These are phyloP conservation scores for Sanguinoderma infundibulare DNA, from an alignment of 1,284 basidiomycete genomes.

Conservation along the genomic window DNA sequence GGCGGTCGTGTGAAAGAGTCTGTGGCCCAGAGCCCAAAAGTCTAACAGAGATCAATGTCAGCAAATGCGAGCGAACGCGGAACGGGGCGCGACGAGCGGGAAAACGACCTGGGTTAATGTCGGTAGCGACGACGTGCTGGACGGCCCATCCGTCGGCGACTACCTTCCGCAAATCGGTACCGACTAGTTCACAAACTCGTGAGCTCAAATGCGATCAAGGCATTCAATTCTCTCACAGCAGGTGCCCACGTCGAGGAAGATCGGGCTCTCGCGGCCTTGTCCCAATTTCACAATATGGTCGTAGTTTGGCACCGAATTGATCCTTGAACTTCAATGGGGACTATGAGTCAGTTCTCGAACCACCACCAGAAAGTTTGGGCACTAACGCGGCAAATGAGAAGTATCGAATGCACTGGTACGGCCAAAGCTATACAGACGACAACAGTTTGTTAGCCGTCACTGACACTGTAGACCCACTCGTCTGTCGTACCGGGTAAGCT, in stretches of 20 bases:
- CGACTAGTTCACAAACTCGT: constrained; percentile 35
- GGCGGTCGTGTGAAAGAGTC: constrained; percentile 36
- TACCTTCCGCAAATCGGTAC: constrained; percentile 45
- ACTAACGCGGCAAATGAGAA: constrained; percentile 6
- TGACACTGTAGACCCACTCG: too few relatives aligned
- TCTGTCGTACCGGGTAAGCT: not conserved
- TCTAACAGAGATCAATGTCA: constrained; percentile 15
- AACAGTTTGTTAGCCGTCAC: not conserved
- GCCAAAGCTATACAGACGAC: not conserved
- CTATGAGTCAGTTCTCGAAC: not conserved
- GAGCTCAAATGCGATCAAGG: not conserved
- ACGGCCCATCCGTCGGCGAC: constrained; percentile 43
- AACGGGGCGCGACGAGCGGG: too few relatives aligned
- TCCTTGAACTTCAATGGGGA: constrained; percentile 26
- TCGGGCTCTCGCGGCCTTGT: constrained; percentile 41
- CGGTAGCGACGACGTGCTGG: constrained; percentile 38
- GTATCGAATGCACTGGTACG: constrained; percentile 6
- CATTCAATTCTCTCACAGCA: constrained; percentile 43
- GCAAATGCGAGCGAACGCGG: not conserved
- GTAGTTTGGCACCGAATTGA: constrained; percentile 47
- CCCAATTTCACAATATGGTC: constrained; percentile 42
- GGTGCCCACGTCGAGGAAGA: constrained; percentile 50
- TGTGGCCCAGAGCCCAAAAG: constrained; percentile 36
- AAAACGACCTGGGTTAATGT: constrained; percentile 37
- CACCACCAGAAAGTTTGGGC: not conserved